Evolutionary conservation across 1,139 yeast species (phyloP).

Genomic region (Yamadazyma sp.): DNA sequence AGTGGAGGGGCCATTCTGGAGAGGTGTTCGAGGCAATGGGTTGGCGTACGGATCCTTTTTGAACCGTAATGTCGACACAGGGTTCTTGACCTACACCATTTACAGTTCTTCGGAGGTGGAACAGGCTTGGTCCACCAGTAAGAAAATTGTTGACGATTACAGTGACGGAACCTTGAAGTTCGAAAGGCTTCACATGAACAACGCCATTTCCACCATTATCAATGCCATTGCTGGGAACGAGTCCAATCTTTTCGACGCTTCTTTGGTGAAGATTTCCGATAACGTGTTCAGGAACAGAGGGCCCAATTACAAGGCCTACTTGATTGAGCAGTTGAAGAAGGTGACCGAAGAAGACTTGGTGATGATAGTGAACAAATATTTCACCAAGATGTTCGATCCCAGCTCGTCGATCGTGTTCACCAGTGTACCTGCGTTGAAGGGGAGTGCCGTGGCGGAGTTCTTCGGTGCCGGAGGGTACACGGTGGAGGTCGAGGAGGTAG

Average conservation of each 20-base stretch:
- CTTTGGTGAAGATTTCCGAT: conserved; percentile 64
- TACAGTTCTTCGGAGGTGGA: conserved; percentile 85
- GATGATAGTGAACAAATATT: conserved; percentile 56
- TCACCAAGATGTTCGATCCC: conserved; percentile 60
- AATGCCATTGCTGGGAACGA: conserved; percentile 68
- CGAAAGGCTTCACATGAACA: conserved; percentile 62
- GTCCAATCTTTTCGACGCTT: conserved; percentile 61
- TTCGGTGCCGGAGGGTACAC: conserved; percentile 59
- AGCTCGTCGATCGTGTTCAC: conserved; percentile 60
- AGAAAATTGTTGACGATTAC: conserved; percentile 61
- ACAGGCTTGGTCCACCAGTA: conserved; percentile 69
- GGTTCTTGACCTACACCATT: conserved; percentile 63
- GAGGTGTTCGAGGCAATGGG: conserved; percentile 94
- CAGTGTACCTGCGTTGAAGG: conserved; percentile 71
- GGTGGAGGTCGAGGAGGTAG: conserved; percentile 57
- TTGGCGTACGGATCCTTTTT: conserved; percentile 86
- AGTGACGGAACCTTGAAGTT: conserved; percentile 54
- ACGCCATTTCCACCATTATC: conserved; percentile 74
- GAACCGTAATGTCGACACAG: conserved; percentile 60
- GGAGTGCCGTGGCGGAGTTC: conserved; percentile 45
- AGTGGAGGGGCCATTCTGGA: conserved; percentile 97
- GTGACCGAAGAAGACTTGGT: conserved; percentile 61
- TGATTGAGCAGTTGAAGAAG: conserved; percentile 47
- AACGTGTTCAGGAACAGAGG: conserved; percentile 69
- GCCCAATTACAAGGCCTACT: conserved; percentile 53